Evolutionary conservation across 2,329 filamentous ascomycete species (phyloP), one percentile per base, ranked within the genome.

Genomic region (Aspergillus pseudoterreus): DNA sequence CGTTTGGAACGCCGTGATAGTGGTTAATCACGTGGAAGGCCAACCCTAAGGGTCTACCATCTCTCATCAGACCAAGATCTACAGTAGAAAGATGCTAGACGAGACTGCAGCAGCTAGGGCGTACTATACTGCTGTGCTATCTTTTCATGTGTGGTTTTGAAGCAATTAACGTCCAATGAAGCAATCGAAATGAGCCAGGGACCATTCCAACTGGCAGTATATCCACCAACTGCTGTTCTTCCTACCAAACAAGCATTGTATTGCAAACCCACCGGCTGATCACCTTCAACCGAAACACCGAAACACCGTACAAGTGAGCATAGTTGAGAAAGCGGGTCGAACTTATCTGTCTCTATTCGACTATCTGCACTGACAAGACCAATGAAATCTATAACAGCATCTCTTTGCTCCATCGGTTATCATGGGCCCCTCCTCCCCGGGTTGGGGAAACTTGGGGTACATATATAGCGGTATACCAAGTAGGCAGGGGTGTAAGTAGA

Each of bases 371-470:
- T 22, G 15, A 22, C 39, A 21, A 4, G 39, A 22, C 44, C 30
- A 32, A 38, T 36, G 19, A 24, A 27, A 35, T 47, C 22, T 11
- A 21, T 47, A 35, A 10, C 6, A 21, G 30, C 22, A 47, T 36
- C 21, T 21, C 4, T 12, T 6, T 11, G 17, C 27, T 38, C 44
- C 14, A 15, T 36, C 11, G 32, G 44, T 35, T 36, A 17, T 32
- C 32, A 22, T 47, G 32, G 30, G n/a, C 14, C 44, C 17, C 39
- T 22, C 17, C 19, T 15, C 19, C 39, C 39, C 39, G 39, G 14
- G 4, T 42, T 22, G 39, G 39, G 32, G 14, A 35, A 19, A 47
- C 35, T 32, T 47, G 44, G 44, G 44, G 44, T 47, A 47, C 44
- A 36, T 47, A 47, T 35, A 47, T 47, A 38, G 15, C 44, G 11